Evolutionary conservation across 75 land plant genomes (phyloP).

Genomic region (Cupressus sempervirens): DNA sequence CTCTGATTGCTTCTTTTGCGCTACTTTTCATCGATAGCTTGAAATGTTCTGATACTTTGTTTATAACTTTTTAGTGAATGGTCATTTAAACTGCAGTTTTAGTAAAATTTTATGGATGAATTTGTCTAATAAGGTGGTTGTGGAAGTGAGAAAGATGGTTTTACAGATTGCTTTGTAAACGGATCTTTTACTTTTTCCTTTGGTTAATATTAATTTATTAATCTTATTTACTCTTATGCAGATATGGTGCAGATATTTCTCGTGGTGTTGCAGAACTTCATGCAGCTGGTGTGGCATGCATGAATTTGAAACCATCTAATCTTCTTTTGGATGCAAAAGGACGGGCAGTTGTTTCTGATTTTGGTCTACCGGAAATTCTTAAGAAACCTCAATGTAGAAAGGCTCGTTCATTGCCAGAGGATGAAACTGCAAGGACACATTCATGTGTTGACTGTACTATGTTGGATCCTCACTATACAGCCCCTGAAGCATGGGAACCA

Average conservation of each 20-base stretch:
- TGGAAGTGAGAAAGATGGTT: not conserved
- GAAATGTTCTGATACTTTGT: not conserved
- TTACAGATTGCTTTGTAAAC: not conserved
- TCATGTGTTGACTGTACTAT: slow-evolving; percentile 90
- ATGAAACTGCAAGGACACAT: slow-evolving; percentile 45
- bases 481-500: slow-evolving; percentile 98
- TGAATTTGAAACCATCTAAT: slow-evolving; percentile 92
- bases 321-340: slow-evolving; percentile 75
- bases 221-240: slow-evolving; percentile 16
- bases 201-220: not conserved
- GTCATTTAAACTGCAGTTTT: not conserved
- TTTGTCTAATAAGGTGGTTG: not conserved
- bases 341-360: slow-evolving; percentile 88
- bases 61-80: not conserved
- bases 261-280: slow-evolving; percentile 96
- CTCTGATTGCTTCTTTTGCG: not conserved
- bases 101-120: not conserved
- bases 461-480: slow-evolving; percentile 81
- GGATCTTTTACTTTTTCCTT: not conserved
- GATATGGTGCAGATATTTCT: slow-evolving; percentile 93
- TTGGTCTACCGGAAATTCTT: slow-evolving; percentile 79
- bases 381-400: slow-evolving; percentile 69
- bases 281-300: slow-evolving; percentile 88
- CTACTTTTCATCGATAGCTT: not conserved
- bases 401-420: slow-evolving; percentile 48